Evolutionary conservation across 108 stramenopile species (phyloP), one percentile per base, ranked within the genome.

Genomic region (Cyclotella cryptica): DNA sequence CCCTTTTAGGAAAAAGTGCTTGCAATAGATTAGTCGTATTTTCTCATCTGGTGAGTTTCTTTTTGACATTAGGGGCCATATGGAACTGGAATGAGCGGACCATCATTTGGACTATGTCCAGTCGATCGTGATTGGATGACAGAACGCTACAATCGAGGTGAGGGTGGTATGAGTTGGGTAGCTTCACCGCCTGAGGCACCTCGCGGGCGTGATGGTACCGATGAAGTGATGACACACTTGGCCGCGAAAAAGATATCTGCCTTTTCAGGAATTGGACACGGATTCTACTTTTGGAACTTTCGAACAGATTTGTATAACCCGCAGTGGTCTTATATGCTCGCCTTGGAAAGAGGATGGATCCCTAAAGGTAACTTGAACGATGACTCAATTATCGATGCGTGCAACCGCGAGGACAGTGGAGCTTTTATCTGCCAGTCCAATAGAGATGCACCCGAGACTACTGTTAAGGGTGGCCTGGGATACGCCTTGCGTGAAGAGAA

Each of bases 201-300:
- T 7, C 77, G 66, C 10, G 71, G 88, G 30, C 71, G 81, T 27
- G 92, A 93, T 66, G 94, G 89, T 47, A 95, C 90, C 6, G 90
- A 92, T 72, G 80, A 85, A 69, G 91, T 92, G 22, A 92, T 96
- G 92, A 79, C 77, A 35, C 72, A 82, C 55, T 75, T 97, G 22
- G 93, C 95, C 10, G 51, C 80, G 12, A 93, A 94, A 69, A 96
- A 97, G 75, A 87, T 96, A 27, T 78, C 87, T 57, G 89, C 95
- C 27, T 98, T 97, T 71, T 84, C 89, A 4, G 81, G 82, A 10
- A 75, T 92, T 67, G 94, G 91, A 0, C 96, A 98, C 68, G 97
- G 97, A 13, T 90, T 87, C 68, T 93, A 89, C 75, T 97, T 96
- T 68, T 96, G 96, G 97, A 98, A 97, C 73, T 98, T 96, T 77